Percentiles rank a stretch among this genome's conserved stretches.
Conservation (phyloP, 495 filamentous ascomycete species). For the Aspergillus cristatus region DNA sequence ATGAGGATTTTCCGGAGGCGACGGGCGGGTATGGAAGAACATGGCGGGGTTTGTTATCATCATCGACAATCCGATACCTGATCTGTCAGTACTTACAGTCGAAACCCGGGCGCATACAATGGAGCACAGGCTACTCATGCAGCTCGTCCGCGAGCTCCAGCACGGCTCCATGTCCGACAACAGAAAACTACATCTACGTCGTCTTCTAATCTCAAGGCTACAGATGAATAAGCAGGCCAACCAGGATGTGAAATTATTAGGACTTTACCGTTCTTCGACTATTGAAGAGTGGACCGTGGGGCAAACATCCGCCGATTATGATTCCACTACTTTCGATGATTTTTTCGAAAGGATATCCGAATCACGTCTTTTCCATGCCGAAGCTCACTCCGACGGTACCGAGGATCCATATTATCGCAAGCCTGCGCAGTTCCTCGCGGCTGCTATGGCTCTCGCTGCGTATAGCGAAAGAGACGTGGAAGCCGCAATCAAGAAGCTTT, state of each 20-base stretch:
- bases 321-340: not conserved
- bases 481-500: slow-evolving; percentile 1
- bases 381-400: not conserved
- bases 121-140: slow-evolving; percentile 2
- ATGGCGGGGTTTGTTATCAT: slow-evolving; percentile 1
- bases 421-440: slow-evolving; percentile 4
- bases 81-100: not conserved
- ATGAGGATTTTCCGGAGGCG: slow-evolving; percentile 7
- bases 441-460: slow-evolving; percentile 2
- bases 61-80: slow-evolving; percentile 1
- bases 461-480: slow-evolving; percentile 2
- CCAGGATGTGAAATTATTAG: slow-evolving; percentile 2
- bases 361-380: not conserved
- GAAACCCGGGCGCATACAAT: not conserved
- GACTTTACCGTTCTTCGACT: not conserved
- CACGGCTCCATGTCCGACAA: not conserved
- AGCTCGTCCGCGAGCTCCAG: not conserved
- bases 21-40: slow-evolving; percentile 9
- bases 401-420: slow-evolving; percentile 3
- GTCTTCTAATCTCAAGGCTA: not conserved
- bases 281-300: slow-evolving; percentile 3
- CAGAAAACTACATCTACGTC: not conserved
- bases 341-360: not conserved
- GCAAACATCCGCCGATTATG: not conserved
- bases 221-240: slow-evolving; percentile 5